These are phyloP conservation scores for Thalassiosira delicatula DNA, from an alignment of 352 stramenopile genomes.

Conservation along the genomic window DNA sequence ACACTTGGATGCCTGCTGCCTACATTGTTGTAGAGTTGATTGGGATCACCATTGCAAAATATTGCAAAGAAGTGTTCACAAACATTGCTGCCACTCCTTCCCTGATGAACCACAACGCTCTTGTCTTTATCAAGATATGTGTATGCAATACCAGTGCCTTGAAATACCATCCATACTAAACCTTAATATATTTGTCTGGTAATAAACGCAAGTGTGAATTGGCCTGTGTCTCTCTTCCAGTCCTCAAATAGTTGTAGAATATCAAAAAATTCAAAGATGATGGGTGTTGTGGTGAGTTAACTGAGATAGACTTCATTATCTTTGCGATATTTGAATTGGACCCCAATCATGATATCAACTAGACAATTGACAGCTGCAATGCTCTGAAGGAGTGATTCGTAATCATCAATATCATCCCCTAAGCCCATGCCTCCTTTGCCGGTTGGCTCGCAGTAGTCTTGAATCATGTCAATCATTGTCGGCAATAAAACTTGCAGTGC, in stretches of 20 bases:
- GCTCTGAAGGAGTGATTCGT: conserved; percentile 14
- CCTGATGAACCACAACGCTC: background rate
- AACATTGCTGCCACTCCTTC: background rate
- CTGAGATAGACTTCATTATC: background rate
- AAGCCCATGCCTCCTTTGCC: background rate
- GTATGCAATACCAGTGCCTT: background rate
- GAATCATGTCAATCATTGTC: conserved; percentile 29
- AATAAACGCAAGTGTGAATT: background rate
- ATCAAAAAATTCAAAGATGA: conserved; percentile 20
- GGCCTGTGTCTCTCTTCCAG: background rate
- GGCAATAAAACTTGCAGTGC: conserved; percentile 14
- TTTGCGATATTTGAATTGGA: conserved; percentile 1
- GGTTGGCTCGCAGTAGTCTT: background rate
- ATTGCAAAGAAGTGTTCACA: conserved; percentile 23
- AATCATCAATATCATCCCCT: conserved; percentile 13
- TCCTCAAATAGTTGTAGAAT: conserved; percentile 16
- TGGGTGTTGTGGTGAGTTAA: conserved; percentile 5
- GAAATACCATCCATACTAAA: conserved; percentile 11
- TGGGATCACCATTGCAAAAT: conserved; percentile 3
- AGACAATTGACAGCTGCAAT: conserved; percentile 9
- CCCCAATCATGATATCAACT: conserved; percentile 28
- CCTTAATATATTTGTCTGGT: background rate
- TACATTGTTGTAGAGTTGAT: conserved; percentile 23
- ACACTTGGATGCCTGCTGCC: too few relatives aligned
- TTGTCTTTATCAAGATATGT: background rate